phyloP scores from a whole-genome alignment of 805 yeast genomes.

The Candida gorgasii region DNA sequence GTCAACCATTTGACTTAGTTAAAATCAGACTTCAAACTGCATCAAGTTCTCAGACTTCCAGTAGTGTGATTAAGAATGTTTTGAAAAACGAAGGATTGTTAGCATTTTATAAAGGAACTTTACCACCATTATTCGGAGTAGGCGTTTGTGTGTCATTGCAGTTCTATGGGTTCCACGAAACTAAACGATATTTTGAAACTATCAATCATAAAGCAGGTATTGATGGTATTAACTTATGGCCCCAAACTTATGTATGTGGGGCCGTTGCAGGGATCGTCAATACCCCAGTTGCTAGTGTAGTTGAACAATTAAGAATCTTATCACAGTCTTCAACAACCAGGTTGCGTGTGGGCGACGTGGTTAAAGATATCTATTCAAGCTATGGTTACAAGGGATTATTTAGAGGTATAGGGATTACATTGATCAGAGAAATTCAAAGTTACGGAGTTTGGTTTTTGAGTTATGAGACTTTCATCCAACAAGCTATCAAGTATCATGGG shows the following conservation, averaged over 20 bases:
- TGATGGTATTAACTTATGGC: conserved; percentile 46
- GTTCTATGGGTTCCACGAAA: conserved; percentile 70
- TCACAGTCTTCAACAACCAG: conserved; percentile 47
- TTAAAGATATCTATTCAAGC: conserved; percentile 38
- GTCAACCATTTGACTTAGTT: conserved; percentile 49
- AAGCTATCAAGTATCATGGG: conserved; percentile 31
- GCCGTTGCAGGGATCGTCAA: conserved; percentile 69
- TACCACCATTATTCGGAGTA: conserved; percentile 46
- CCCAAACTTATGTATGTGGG: conserved; percentile 62
- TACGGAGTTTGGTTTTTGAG: conserved; percentile 75
- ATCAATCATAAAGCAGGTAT: conserved; percentile 21
- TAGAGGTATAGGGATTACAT: conserved; percentile 56
- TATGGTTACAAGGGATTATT: conserved; percentile 55
- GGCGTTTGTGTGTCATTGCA: conserved; percentile 69
- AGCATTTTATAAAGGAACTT: conserved; percentile 48
- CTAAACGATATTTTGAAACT: conserved; percentile 55
- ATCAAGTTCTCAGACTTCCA: conserved; percentile 27
- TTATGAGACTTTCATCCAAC: conserved; percentile 55
- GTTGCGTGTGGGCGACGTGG: conserved; percentile 27
- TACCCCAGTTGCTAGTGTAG: conserved; percentile 62
- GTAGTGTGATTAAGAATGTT: conserved; percentile 35
- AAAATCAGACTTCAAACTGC: conserved; percentile 45
- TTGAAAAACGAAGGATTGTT: conserved; percentile 40
- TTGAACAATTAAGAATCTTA: conserved; percentile 64
- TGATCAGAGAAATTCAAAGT: conserved; percentile 65